Base-by-base conservation (phyloP, 129 eudicot genomes). In the Flaveria sonorensis region DNA sequence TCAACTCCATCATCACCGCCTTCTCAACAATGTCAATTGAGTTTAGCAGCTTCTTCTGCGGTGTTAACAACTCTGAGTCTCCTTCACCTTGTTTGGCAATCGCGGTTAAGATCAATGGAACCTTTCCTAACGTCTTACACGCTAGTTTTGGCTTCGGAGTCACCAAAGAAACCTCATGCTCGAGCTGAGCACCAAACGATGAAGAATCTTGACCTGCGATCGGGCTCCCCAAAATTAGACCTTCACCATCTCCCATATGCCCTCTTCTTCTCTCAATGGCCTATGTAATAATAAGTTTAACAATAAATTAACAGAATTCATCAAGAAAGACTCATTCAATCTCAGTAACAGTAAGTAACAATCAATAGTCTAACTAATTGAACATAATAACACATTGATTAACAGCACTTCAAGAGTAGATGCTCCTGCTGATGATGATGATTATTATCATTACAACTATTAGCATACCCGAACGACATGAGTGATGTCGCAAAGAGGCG, bases 261-360 rank as follows among this genome's bases (percentile, higher is more conserved):
- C 30, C 84, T 76, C 96, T 85, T 85, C 90, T 90, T 85, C 96
- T 90, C 72, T 90, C 92, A 71, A 89, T 79, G 2, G 97, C 96
- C 97, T 92, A 73, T 23, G 45, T 16, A 59, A 32, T 47, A 36
- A 36, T 36, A 3, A 59, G 11, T 20, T 59, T 59, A 21, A 9
- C 20, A 62, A 23, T 24, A 4, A 13, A 47, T 28, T 6, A 1
- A 28, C 24, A 26, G 3, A 11, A 3, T 19, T 64, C 4, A 52
- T 15, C 70, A 71, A 61, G 61, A 61, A 71, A 77, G 23, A 61
- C 32, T 45, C 64, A 6, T 10, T 11, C 56, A 57, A 42, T 11
- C 14, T 21, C 13, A 11, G 8, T 5, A 30, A 7, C 47, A 64
- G 10, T n/a, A 20, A 57, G 7, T 59, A 21, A 59, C 6, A 60